Conservation (phyloP, 208 protist species). For the Jaenimonas drosophilae region DNA sequence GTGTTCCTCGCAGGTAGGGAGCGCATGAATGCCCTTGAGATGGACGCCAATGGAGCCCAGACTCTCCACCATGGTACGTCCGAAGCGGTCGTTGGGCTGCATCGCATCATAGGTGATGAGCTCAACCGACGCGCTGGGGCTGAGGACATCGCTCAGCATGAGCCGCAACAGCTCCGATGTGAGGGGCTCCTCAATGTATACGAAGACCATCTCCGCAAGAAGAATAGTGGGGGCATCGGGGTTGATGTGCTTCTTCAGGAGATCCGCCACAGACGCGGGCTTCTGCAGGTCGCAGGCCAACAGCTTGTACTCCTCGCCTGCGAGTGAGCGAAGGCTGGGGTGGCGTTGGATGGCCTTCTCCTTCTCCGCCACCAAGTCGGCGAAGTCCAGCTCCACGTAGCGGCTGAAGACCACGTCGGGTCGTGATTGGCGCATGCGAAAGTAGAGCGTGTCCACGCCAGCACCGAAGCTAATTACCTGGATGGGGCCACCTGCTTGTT, state of each 20-base stretch:
- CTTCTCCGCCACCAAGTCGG: slow-evolving; percentile 74
- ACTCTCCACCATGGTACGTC: slow-evolving; percentile 81
- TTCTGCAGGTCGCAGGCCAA: slow-evolving; percentile 52
- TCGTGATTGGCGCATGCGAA: slow-evolving; percentile 61
- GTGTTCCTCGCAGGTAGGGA: slow-evolving; percentile 62
- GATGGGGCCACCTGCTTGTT: slow-evolving; percentile 24
- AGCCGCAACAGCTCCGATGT: slow-evolving; percentile 50
- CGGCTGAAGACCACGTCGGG: slow-evolving; percentile 32
- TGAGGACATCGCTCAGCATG: slow-evolving; percentile 45
- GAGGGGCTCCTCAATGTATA: slow-evolving; percentile 70
- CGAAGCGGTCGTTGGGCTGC: slow-evolving; percentile 81
- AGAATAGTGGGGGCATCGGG: slow-evolving; percentile 60
- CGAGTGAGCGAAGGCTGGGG: slow-evolving; percentile 14
- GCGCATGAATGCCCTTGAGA: slow-evolving; percentile 60
- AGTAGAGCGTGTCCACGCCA: slow-evolving; percentile 86
- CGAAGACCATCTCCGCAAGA: slow-evolving; percentile 86
- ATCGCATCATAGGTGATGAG: slow-evolving; percentile 85
- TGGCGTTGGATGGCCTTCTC: slow-evolving; percentile 38
- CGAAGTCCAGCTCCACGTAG: slow-evolving; percentile 79
- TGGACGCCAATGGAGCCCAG: slow-evolving; percentile 43
- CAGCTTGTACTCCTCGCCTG: slow-evolving; percentile 44
- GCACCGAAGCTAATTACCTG: slow-evolving; percentile 85
- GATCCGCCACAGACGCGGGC: slow-evolving; percentile 20
- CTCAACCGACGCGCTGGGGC: slow-evolving; percentile 7
- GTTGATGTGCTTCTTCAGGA: slow-evolving; percentile 32